Evolutionary conservation across 208 protist species (phyloP).

Genomic region (Wallacemonas rigidus): DNA sequence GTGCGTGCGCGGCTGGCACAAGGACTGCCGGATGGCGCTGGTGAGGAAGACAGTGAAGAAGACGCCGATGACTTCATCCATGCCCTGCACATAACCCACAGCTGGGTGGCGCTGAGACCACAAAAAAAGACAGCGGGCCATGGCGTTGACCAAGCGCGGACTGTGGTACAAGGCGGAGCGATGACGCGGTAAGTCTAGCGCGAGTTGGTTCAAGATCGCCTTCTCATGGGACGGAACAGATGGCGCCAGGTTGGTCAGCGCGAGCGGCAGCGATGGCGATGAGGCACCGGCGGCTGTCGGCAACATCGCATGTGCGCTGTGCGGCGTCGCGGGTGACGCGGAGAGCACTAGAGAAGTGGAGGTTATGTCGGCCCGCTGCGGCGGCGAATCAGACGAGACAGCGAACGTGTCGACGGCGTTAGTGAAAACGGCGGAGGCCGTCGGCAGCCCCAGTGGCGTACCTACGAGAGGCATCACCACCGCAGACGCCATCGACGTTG

Average conservation of each 20-base stretch:
- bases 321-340: no score
- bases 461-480: no score
- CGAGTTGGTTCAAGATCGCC: constrained; percentile 67
- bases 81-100: constrained; percentile 95
- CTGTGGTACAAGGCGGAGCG: constrained; percentile 60
- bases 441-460: no score
- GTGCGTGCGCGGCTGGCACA: constrained; percentile 8
- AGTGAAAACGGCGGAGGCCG: no score
- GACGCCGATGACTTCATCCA: constrained; percentile 93
- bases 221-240: constrained; percentile 52
- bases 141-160: constrained; percentile 33
- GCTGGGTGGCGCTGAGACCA: constrained; percentile 94
- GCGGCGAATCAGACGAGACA: no score
- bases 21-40: constrained; percentile 46
- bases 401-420: no score
- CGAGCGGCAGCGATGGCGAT: background rate
- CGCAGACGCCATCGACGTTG: no score
- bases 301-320: background rate
- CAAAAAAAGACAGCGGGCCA: constrained; percentile 92
- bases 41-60: constrained; percentile 93
- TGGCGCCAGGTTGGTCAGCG: background rate
- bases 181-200: constrained; percentile 80
- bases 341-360: no score
- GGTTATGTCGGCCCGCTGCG: no score
- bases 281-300: background rate